phyloP scores from a whole-genome alignment of 2,329 filamentous ascomycete species.

The Colletotrichum salicis region DNA sequence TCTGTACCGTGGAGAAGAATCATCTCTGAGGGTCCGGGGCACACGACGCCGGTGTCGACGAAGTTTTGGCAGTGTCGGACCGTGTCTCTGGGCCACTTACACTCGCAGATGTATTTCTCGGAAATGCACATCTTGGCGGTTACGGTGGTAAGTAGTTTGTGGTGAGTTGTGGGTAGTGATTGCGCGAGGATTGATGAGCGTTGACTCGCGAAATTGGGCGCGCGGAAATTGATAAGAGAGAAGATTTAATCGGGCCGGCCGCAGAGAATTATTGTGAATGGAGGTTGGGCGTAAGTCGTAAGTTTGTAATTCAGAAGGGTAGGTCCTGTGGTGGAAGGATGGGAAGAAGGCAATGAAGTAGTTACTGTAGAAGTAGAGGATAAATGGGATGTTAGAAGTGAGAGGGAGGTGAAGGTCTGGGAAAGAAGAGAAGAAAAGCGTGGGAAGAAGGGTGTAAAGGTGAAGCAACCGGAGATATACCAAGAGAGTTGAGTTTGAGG shows the following conservation, averaged over 20 bases:
- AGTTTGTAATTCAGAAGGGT: background rate
- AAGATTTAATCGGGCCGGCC: background rate
- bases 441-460: background rate
- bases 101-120: no score
- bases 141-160: no score
- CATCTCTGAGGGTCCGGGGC: no score
- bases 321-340: background rate
- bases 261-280: background rate
- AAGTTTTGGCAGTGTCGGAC: no score
- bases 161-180: background rate
- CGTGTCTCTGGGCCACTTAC: no score
- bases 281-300: background rate
- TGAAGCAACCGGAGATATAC: background rate
- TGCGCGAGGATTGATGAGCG: background rate
- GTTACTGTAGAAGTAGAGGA: background rate
- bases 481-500: background rate
- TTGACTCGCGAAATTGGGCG: no score
- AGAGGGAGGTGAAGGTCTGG: no score
- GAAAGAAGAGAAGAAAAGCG: no score
- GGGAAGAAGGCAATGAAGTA: background rate
- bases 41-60: no score
- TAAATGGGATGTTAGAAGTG: no score
- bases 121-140: no score
- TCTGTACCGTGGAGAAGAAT: no score
- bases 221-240: background rate